phyloP scores from a whole-genome alignment of 495 filamentous ascomycete genomes.

The Podospora anserina region DNA sequence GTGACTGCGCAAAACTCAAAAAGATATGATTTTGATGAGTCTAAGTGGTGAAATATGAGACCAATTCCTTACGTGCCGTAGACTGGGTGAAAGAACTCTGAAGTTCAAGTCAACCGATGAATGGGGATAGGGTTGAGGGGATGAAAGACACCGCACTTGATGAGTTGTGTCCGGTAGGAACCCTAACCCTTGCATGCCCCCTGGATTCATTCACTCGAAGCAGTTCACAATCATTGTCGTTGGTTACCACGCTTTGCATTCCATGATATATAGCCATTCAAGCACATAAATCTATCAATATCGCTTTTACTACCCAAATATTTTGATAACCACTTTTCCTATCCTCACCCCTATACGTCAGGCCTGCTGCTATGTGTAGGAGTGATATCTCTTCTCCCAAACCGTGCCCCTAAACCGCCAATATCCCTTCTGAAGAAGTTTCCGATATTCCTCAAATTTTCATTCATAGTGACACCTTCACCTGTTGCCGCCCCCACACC shows the following conservation, averaged over 20 bases:
- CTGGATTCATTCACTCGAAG: background rate
- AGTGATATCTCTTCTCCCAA: conserved; percentile 51
- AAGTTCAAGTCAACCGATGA: background rate
- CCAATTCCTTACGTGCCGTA: too few relatives aligned
- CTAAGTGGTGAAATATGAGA: background rate
- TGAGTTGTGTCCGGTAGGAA: background rate
- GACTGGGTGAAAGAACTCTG: background rate
- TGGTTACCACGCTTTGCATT: background rate
- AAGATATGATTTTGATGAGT: background rate
- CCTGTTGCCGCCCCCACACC: conserved; percentile 67
- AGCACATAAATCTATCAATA: background rate
- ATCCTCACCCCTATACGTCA: conserved; percentile 7
- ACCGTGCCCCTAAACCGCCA: conserved; percentile 73
- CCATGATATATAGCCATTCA: background rate
- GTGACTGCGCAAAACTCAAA: background rate
- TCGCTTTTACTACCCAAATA: background rate
- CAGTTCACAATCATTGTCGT: background rate
- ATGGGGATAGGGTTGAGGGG: background rate
- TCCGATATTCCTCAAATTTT: conserved; percentile 90
- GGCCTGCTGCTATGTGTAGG: conserved; percentile 24
- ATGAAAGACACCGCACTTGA: background rate
- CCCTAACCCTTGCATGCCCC: background rate
- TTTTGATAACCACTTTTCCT: background rate
- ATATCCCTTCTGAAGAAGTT: conserved; percentile 94
- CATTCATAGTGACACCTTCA: conserved; percentile 67